phyloP scores from a whole-genome alignment of 495 filamentous ascomycete genomes.

The Neurospora discreta region DNA sequence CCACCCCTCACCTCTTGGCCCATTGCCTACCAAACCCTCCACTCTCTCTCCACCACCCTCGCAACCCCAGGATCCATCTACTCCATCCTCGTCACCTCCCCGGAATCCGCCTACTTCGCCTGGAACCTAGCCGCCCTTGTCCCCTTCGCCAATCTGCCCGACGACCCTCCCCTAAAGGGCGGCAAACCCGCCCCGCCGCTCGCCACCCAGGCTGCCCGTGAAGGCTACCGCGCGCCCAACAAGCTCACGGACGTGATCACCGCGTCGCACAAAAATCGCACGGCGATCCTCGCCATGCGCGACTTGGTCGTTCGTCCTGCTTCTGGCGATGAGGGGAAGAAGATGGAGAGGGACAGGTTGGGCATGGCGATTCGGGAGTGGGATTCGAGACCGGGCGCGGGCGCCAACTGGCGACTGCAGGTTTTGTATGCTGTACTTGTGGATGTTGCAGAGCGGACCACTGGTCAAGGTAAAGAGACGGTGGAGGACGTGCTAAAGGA shows the following conservation, averaged over 20 bases:
- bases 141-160: constrained; percentile 58
- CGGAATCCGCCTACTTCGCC: constrained; percentile 52
- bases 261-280: constrained; percentile 46
- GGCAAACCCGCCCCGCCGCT: constrained; percentile 36
- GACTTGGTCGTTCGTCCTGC: constrained; percentile 23
- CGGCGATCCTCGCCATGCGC: constrained; percentile 50
- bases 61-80: constrained; percentile 39
- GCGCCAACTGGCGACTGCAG: constrained; percentile 58
- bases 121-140: constrained; percentile 67
- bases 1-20: constrained; percentile 35
- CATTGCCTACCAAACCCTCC: constrained; percentile 39
- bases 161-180: constrained; percentile 25
- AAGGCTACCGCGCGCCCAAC: constrained; percentile 71
- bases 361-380: constrained; percentile 73
- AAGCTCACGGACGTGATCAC: constrained; percentile 56
- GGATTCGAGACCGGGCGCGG: constrained; percentile 38
- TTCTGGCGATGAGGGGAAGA: constrained; percentile 23
- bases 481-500: constrained; percentile 25
- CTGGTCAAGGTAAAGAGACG: constrained; percentile 13
- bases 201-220: constrained; percentile 48
- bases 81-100: constrained; percentile 43
- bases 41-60: constrained; percentile 30
- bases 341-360: constrained; percentile 35
- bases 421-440: constrained; percentile 59
- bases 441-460: constrained; percentile 41